A percentile compares a stretch with the other conserved stretches of the same genome.
Evolutionary conservation across 2,329 filamentous ascomycete genomes (phyloP).

Genomic region (Chrysoporthe austroafricana): DNA sequence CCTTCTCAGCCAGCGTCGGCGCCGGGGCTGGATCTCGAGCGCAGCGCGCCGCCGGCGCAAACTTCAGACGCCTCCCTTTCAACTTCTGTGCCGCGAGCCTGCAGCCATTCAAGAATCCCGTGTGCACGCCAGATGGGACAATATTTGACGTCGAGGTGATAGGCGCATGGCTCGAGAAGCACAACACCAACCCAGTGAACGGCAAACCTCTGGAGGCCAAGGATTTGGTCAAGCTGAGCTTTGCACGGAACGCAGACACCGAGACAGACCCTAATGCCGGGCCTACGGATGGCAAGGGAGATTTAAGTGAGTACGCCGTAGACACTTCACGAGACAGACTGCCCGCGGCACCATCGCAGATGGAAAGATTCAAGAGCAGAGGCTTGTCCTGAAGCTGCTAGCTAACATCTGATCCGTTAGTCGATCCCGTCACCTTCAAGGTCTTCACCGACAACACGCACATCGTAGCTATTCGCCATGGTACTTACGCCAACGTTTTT

Average conservation of each 20-base stretch:
- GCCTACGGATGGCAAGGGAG: conserved; percentile 62
- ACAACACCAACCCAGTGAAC: conserved; percentile 88
- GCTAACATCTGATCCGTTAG: conserved; percentile 4
- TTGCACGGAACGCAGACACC: conserved; percentile 83
- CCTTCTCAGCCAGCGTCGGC: conserved; percentile 80
- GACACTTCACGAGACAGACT: neutral
- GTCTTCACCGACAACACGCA: conserved; percentile 98
- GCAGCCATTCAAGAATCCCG: conserved; percentile 92
- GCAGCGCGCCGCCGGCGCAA: conserved; percentile 56
- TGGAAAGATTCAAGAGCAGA: neutral
- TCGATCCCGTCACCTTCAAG: conserved; percentile 97
- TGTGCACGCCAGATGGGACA: conserved; percentile 84
- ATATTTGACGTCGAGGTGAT: conserved; percentile 98
- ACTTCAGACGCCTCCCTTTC: conserved; percentile 90
- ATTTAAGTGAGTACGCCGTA: conserved; percentile 59
- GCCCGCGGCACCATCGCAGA: neutral
- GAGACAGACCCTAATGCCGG: conserved; percentile 51
- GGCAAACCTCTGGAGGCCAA: conserved; percentile 77
- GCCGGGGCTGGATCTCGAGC: conserved; percentile 67
- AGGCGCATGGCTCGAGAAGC: conserved; percentile 89
- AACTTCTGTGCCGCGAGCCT: conserved; percentile 97
- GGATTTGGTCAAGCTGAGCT: conserved; percentile 89
- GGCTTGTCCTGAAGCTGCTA: neutral
- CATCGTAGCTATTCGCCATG: conserved; percentile 82
- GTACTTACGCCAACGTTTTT: conserved; percentile 90